A percentile compares a stretch with the other conserved stretches of the same genome.
Conservation (phyloP, 352 stramenopile genomes). For the Globisporangium cederbergense region DNA sequence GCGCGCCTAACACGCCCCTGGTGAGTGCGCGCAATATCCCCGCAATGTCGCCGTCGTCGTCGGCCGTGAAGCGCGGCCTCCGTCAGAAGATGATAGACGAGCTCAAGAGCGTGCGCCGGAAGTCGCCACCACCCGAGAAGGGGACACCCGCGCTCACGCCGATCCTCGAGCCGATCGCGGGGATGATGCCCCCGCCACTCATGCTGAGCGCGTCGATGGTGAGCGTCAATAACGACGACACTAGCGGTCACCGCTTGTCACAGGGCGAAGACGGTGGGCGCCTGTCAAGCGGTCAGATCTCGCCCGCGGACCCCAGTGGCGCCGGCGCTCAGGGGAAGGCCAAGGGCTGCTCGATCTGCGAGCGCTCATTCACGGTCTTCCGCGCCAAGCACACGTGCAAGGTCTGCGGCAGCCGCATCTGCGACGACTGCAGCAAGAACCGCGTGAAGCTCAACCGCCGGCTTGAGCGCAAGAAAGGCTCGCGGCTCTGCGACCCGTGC, state of each 20-base stretch:
- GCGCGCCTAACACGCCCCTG: slow-evolving; percentile 3
- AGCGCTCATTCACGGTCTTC: slow-evolving; percentile 76
- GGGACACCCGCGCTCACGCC: slow-evolving; percentile 17
- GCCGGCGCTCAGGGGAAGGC: slow-evolving; percentile 3
- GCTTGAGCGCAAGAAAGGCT: slow-evolving; percentile 68
- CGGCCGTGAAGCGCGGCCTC: slow-evolving; percentile 28
- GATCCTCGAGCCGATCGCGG: slow-evolving; percentile 22
- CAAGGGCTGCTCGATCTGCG: slow-evolving; percentile 56
- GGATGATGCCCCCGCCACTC: slow-evolving; percentile 22
- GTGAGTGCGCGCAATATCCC: slow-evolving; percentile 3
- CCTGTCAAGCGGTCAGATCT: slow-evolving; percentile 13
- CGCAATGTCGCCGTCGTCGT: slow-evolving; percentile 11
- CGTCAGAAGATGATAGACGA: slow-evolving; percentile 64
- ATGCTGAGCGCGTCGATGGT: slow-evolving; percentile 22
- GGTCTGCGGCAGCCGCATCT: slow-evolving; percentile 65
- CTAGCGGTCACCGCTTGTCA: not conserved
- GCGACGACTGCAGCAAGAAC: slow-evolving; percentile 84
- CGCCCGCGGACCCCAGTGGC: slow-evolving; percentile 6
- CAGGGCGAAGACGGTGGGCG: slow-evolving; percentile 5
- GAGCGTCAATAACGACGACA: not conserved
- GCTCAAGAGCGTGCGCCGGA: slow-evolving; percentile 57
- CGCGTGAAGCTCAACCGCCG: slow-evolving; percentile 66
- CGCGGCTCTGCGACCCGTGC: slow-evolving; percentile 67
- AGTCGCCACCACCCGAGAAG: slow-evolving; percentile 24
- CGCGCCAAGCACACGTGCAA: slow-evolving; percentile 81